Evolutionary conservation across 2,329 filamentous ascomycete species (phyloP).

Genomic region (Nannizzia gypsea): DNA sequence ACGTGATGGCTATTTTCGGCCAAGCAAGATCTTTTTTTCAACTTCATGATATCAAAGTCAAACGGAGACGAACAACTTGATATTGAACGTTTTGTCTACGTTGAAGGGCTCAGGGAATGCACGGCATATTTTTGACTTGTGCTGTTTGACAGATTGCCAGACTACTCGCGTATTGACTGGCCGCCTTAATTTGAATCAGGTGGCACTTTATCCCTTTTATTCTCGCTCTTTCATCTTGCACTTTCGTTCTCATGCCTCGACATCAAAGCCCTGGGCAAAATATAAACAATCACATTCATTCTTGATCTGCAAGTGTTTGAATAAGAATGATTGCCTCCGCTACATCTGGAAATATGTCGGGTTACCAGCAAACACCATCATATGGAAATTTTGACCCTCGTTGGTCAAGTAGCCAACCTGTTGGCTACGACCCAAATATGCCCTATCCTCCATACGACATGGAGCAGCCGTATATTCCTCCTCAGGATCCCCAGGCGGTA

Average conservation of each 20-base stretch:
- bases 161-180: no score
- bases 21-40: not conserved
- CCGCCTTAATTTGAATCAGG: not conserved
- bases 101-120: not conserved
- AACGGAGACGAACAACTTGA: not conserved
- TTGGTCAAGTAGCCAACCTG: constrained; percentile 23
- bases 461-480: not conserved
- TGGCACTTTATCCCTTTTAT: not conserved
- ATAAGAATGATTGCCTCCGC: not conserved
- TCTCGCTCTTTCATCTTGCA: not conserved
- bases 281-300: not conserved
- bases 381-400: constrained; percentile 28
- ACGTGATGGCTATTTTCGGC: not conserved
- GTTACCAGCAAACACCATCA: constrained; percentile 37
- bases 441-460: constrained; percentile 14
- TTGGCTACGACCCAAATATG: constrained; percentile 19
- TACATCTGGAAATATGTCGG: constrained; percentile 24
- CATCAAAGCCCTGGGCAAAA: not conserved
- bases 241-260: not conserved
- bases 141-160: not conserved
- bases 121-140: not conserved
- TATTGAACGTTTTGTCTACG: not conserved
- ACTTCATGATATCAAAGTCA: not conserved
- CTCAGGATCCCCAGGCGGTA: not conserved
- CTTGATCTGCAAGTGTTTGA: not conserved